A percentile compares a stretch with the other conserved stretches of the same genome.
Conservation (phyloP, 257 asterid genomes). For the Solanum lycopersicoides region DNA sequence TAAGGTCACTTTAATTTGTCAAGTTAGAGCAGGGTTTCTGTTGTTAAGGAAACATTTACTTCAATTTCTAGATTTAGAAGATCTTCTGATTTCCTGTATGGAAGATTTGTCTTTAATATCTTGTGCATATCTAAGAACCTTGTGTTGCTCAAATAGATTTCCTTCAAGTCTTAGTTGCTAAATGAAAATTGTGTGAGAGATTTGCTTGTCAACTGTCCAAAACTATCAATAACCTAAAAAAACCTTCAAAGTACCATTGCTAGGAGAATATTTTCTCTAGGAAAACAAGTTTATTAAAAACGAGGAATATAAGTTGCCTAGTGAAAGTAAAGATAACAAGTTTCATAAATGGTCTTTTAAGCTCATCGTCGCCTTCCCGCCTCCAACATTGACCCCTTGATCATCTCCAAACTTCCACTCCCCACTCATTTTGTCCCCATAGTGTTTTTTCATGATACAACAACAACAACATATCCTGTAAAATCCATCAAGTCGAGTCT, state of each 20-base stretch:
- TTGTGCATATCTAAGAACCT: background rate
- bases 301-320: no score
- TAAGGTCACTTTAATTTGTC: background rate
- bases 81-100: background rate
- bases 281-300: no score
- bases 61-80: background rate
- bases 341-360: no score
- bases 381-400: background rate
- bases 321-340: no score
- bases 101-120: background rate
- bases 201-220: background rate
- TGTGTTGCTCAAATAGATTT: background rate
- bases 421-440: background rate
- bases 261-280: no score
- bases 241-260: background rate
- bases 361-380: no score
- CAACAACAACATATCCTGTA: background rate
- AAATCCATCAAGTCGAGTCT: no score
- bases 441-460: background rate
- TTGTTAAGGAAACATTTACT: background rate
- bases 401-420: background rate
- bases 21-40: background rate
- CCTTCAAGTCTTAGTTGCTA: background rate
- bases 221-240: background rate
- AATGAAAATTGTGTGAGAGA: background rate